phyloP scores from a whole-genome alignment of 2,329 filamentous ascomycete species.

The Sarocladium brachiariae region DNA sequence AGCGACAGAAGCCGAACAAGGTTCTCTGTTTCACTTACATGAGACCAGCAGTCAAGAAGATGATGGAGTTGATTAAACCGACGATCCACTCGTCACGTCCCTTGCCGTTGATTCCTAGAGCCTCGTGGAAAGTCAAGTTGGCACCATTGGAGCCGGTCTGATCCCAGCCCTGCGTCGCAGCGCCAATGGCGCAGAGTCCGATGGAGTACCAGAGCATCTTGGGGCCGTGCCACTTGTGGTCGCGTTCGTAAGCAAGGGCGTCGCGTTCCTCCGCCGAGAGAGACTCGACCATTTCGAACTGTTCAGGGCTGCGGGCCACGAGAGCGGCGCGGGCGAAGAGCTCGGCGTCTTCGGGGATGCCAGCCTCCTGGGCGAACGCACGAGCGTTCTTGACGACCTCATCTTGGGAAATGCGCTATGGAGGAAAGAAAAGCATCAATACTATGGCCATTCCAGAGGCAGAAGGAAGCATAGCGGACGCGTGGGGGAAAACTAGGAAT shows the following conservation, averaged over 20 bases:
- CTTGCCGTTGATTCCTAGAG: constrained; percentile 26
- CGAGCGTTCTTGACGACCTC: constrained; percentile 32
- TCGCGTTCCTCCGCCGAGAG: constrained; percentile 29
- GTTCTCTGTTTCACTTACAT: constrained; percentile 38
- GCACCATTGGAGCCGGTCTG: constrained; percentile 57
- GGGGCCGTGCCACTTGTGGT: constrained; percentile 54
- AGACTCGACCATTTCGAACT: constrained; percentile 21
- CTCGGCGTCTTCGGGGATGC: constrained; percentile 41
- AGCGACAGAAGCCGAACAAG: no score
- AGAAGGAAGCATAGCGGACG: no score
- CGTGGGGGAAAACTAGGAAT: not conserved
- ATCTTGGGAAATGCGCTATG: constrained; percentile 20
- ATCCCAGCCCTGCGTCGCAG: constrained; percentile 56
- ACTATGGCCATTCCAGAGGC: no score
- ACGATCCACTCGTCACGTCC: constrained; percentile 39
- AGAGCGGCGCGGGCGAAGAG: constrained; percentile 31
- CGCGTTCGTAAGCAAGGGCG: constrained; percentile 33
- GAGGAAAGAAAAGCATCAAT: no score
- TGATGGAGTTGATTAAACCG: constrained; percentile 27
- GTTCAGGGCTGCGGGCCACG: constrained; percentile 24
- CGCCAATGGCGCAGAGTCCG: constrained; percentile 46
- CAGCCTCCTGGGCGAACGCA: constrained; percentile 41
- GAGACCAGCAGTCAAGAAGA: constrained; percentile 41
- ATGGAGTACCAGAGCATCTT: constrained; percentile 38
- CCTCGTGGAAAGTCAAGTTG: constrained; percentile 50